Percentiles rank a stretch among this genome's conserved stretches.
phyloP scores from a whole-genome alignment of 805 yeast species.

The Yamadazyma paraphyllophila region DNA sequence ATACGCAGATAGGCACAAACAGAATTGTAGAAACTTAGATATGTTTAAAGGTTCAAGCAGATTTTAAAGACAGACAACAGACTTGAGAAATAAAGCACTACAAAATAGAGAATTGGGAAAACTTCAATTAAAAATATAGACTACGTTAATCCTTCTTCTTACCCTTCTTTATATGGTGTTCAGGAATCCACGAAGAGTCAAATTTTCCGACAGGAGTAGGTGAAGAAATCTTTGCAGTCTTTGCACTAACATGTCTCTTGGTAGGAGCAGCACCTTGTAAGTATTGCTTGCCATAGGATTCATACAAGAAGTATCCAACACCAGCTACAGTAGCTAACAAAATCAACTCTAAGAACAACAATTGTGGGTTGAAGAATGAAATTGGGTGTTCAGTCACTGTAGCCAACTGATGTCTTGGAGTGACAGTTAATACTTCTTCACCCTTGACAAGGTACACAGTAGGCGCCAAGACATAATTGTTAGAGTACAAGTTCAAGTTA shows the following conservation, averaged over 20 bases:
- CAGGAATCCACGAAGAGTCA: constrained; percentile 61
- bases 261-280: constrained; percentile 37
- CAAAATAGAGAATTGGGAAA: not conserved
- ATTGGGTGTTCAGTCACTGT: constrained; percentile 62
- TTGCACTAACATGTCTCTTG: constrained; percentile 23
- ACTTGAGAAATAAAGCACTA: too few relatives aligned
- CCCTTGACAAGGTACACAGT: constrained; percentile 51
- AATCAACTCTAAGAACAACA: constrained; percentile 59
- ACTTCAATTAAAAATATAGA: constrained; percentile 1
- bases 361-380: constrained; percentile 70
- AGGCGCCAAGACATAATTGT: constrained; percentile 59
- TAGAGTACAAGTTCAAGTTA: constrained; percentile 56
- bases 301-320: constrained; percentile 48
- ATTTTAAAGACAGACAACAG: too few relatives aligned
- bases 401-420: constrained; percentile 57
- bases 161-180: constrained; percentile 44
- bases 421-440: constrained; percentile 51
- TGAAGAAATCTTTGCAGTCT: constrained; percentile 15
- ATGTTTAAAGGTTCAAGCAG: too few relatives aligned
- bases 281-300: constrained; percentile 45
- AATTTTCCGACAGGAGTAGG: constrained; percentile 19
- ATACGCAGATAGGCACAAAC: too few relatives aligned
- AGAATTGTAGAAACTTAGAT: too few relatives aligned
- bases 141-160: constrained; percentile 22
- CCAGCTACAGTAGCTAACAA: constrained; percentile 49